Evolutionary conservation across 345 rosid species (phyloP).

Genomic region (Eucalyptus dawsonii): DNA sequence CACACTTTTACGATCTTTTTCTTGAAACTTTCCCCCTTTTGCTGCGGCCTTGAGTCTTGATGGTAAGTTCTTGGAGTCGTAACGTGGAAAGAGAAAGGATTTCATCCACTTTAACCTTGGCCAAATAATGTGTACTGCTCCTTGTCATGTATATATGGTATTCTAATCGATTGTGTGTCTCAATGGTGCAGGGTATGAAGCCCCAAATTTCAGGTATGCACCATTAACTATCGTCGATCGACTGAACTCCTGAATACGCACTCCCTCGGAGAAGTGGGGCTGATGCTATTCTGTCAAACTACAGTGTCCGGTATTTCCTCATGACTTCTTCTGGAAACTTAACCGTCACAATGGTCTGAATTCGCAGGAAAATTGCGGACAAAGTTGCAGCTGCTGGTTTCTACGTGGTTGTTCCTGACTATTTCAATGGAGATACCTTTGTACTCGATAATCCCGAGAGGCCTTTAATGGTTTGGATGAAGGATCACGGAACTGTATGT

Average conservation of each 20-base stretch:
- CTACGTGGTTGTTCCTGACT: constrained; percentile 61
- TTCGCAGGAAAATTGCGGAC: constrained; percentile 61
- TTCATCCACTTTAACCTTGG: not conserved
- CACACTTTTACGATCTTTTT: not conserved
- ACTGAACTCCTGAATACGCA: not conserved
- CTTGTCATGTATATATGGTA: not conserved
- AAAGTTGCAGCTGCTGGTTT: constrained; percentile 69
- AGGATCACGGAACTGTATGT: constrained; percentile 58
- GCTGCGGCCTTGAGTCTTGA: not conserved
- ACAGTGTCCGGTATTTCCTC: not conserved
- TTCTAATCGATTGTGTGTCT: not conserved
- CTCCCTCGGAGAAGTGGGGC: not conserved
- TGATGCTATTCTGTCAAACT: not conserved
- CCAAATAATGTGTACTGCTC: not conserved
- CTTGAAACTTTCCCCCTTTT: not conserved
- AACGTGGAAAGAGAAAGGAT: not conserved
- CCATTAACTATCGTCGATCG: not conserved
- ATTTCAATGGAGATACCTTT: constrained; percentile 49
- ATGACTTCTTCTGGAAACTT: not conserved
- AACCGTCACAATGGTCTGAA: not conserved
- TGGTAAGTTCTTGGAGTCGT: not conserved
- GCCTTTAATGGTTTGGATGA: constrained; percentile 38
- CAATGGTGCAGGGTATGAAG: constrained; percentile 54
- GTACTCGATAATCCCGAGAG: constrained; percentile 22
- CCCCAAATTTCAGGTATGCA: constrained; percentile 69